Percentiles rank a stretch among this genome's conserved stretches.
Evolutionary conservation across 1,284 basidiomycete species (phyloP).

Genomic region (Megacollybia platyphylla): DNA sequence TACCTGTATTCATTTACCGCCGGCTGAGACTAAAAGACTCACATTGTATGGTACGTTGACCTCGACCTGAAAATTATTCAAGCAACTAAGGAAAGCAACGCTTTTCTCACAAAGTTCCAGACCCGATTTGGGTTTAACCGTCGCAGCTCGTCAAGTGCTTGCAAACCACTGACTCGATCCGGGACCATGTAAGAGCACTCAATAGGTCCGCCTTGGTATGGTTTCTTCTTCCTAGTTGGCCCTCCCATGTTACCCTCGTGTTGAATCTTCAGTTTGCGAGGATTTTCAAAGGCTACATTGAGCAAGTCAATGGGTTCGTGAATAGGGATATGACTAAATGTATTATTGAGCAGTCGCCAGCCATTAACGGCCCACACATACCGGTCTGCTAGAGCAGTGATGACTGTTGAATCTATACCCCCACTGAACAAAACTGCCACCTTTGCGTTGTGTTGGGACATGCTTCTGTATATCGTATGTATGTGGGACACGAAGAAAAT

Average conservation of each 20-base stretch:
- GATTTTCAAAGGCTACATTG: constrained; percentile 95
- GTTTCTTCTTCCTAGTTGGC: constrained; percentile 25
- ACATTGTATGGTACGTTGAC: constrained; percentile 79
- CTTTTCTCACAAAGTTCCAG: constrained; percentile 75
- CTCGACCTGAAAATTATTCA: constrained; percentile 42
- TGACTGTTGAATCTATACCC: constrained; percentile 84
- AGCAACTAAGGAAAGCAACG: not conserved
- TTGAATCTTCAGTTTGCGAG: constrained; percentile 48
- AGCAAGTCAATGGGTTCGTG: constrained; percentile 85
- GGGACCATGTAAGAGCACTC: constrained; percentile 56
- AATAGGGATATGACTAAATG: constrained; percentile 48
- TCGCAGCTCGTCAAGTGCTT: constrained; percentile 68
- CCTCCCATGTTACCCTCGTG: constrained; percentile 32
- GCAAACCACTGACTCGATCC: constrained; percentile 74
- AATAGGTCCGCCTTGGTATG: constrained; percentile 19
- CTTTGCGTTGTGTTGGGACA: constrained; percentile 25
- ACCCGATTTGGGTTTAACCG: constrained; percentile 56
- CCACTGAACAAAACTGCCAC: constrained; percentile 91
- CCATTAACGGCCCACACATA: constrained; percentile 16
- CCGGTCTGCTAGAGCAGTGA: constrained; percentile 74
- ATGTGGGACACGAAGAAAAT: not conserved
- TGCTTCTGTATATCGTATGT: constrained; percentile 12
- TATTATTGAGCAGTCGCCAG: constrained; percentile 4
- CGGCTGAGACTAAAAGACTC: constrained; percentile 10
- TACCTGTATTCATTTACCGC: constrained; percentile 14